Evolutionary conservation across 192 early-diverging fungal species (phyloP).

Genomic region (Rhizophlyctis rosea): DNA sequence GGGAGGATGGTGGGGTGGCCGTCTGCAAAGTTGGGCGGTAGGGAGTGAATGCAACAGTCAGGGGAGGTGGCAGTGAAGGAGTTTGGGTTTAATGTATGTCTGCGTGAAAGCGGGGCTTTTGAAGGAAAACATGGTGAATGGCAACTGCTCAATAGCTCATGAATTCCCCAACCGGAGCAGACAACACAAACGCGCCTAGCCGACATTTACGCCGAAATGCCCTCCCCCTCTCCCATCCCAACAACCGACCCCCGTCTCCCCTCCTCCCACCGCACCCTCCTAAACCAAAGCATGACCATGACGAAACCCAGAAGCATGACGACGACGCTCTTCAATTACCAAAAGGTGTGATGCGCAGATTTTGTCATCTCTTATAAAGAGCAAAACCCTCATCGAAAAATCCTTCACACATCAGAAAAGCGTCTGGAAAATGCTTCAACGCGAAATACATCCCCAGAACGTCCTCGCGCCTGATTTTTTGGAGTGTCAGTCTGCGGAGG

Average conservation of each 20-base stretch:
- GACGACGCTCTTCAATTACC: conserved; percentile 20
- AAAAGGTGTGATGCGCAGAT: conserved; percentile 1
- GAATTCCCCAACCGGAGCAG: background rate
- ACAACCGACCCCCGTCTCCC: background rate
- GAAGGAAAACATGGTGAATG: too few species aligned
- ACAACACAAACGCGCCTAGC: background rate
- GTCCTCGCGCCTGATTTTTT: conserved; percentile 48
- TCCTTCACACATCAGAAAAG: too few species aligned
- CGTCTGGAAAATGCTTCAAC: conserved; percentile 71
- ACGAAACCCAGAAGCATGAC: conserved; percentile 14
- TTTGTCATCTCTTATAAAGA: background rate
- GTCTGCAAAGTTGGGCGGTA: too few species aligned
- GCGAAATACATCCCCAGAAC: conserved; percentile 58
- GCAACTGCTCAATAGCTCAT: background rate
- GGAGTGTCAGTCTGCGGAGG: conserved; percentile 34
- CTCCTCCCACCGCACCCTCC: background rate
- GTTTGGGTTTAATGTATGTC: too few species aligned
- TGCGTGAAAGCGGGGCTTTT: too few species aligned
- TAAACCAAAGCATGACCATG: conserved; percentile 3
- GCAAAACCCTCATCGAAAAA: conserved; percentile 39
- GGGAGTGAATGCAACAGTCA: too few species aligned
- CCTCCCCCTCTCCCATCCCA: conserved; percentile 13
- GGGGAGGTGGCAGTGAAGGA: too few species aligned
- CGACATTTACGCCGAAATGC: conserved; percentile 20
- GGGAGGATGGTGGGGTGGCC: too few species aligned